phyloP scores from a whole-genome alignment of 2,329 filamentous ascomycete genomes.

The Teratosphaeria nubilosa region DNA sequence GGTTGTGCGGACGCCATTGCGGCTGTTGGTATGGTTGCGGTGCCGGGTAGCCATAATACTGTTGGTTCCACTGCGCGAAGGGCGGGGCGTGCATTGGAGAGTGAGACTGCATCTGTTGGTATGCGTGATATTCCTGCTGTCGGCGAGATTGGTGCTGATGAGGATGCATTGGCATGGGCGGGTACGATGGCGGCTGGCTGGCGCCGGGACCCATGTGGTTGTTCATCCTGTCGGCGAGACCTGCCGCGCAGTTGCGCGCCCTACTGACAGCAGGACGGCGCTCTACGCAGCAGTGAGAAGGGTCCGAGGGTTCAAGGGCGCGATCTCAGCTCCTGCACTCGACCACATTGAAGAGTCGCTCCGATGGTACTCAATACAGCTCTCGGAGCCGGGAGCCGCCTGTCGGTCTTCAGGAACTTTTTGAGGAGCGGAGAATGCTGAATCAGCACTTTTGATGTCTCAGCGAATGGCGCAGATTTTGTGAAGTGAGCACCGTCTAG shows the following conservation, averaged over 20 bases:
- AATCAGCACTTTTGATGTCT: not conserved
- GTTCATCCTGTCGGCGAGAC: conserved; percentile 61
- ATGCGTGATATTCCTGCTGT: conserved; percentile 29
- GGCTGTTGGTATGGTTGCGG: conserved; percentile 6
- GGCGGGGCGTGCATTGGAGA: conserved; percentile 19
- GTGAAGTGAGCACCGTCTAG: not conserved
- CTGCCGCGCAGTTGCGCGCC: conserved; percentile 6
- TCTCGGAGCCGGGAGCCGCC: not conserved
- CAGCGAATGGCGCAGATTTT: not conserved
- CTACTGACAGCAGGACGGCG: not conserved
- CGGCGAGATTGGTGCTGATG: conserved; percentile 21
- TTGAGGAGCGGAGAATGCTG: not conserved
- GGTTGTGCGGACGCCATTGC: conserved; percentile 27
- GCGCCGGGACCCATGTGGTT: conserved; percentile 59
- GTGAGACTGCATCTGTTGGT: conserved; percentile 28
- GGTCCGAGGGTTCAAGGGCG: not conserved
- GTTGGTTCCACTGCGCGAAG: conserved; percentile 9
- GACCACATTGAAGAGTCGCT: conserved; percentile 1
- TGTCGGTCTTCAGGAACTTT: not conserved
- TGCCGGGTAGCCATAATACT: conserved; percentile 13
- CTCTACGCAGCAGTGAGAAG: not conserved
- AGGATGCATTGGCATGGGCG: conserved; percentile 28
- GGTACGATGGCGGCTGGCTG: conserved; percentile 46
- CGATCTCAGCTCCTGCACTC: not conserved
- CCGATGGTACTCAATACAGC: not conserved